Base-by-base conservation (phyloP, 768 basidiomycete genomes). In the Amanita exitialis region DNA sequence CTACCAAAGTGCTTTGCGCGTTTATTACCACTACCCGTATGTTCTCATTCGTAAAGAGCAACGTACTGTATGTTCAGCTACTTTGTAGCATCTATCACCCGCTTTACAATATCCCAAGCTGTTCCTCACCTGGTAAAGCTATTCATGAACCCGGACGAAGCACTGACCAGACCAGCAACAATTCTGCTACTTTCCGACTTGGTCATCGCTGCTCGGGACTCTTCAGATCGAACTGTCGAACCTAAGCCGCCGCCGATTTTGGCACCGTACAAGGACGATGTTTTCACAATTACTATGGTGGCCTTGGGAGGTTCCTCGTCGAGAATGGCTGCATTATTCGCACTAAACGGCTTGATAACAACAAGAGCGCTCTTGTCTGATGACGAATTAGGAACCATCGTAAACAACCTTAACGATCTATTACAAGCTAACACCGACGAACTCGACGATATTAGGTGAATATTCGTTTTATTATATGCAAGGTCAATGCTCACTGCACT, bases 1-100 rank as follows among this genome's bases (percentile, higher is more conserved):
- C 92, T 1, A 85, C 86, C 42, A 91, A 89, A 62, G 78, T 92
- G 28, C 66, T 98, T 28, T 84, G 85, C 55, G 77, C 81, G 1
- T 79, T 92, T 57, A 75, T 90, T 64, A 68, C 76, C n/a, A 85
- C 84, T 10, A 86, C 89, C 6, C 76, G 93, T 93, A 60, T 44
- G 54, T 25, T 43, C 53, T 23, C 54, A 59, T 34, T 51, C n/a
- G 3, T 13, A 7, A 52, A 44, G 41, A 15, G 18, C 7, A 27
- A 39, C 16, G 43, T 44, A 1, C 15, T 27, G 20, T 18, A 37
- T 52, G 23, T 52, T 12, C 23, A 36, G 18, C 32, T 36, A 10
- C 13, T 34, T 32, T 35, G 5, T 56, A 93, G 92, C 83, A 2
- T 77, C 80, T 8, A 76, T 89, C 20, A 80, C 83, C 6, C 71